Evolutionary conservation across 495 filamentous ascomycete species (phyloP), one percentile per base, ranked within the genome.

Genomic region (Cercophora scortea): DNA sequence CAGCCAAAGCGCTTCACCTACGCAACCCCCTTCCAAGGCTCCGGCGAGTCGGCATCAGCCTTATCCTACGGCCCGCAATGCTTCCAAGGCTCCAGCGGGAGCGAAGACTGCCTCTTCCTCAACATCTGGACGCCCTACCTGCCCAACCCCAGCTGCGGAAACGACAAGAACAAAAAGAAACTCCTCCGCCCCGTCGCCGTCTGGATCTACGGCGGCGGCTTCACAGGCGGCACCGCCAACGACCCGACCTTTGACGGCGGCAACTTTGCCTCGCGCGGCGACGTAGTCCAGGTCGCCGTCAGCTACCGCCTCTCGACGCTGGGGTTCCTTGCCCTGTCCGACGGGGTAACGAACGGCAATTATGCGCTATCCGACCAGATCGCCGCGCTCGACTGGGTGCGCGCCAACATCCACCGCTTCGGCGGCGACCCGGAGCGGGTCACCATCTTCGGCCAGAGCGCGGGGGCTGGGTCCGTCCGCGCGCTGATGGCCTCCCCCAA

Each of bases 281-380:
- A 83, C 53, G 72, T 80, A 38, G 76, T 88, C 16, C 58, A 83
- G 12, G 77, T 88, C 15, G 76, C 78, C 55, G 78, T 85, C 52
- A 82, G 82, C 63, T 89, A 89, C 57, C 78, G 85, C 6, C 61
- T 87, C 9, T 72, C 69, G 5, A 72, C 82, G 1, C 77, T 88
- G 13, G 85, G 85, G 7, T 88, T 86, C 51, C 58, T 75, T 8
- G 71, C 71, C 0, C 59, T 74, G 19, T 55, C 70, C 3, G 70
- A 75, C 51, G 66, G 68, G 59, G 70, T 59, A 38, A 79, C 68
- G 10, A 79, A 74, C 47, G 79, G 79, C 7, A 82, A 82, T 47
- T 82, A 69, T 55, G 77, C 78, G 1, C 58, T 83, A 2, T 69
- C 65, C 2, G 79, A 81, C 61, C 75, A 87, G 62, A 71, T 79